A percentile compares a stretch with the other conserved stretches of the same genome.
phyloP scores from a whole-genome alignment of 192 early-diverging fungal genomes.

The Borealophlyctis nickersoniae region DNA sequence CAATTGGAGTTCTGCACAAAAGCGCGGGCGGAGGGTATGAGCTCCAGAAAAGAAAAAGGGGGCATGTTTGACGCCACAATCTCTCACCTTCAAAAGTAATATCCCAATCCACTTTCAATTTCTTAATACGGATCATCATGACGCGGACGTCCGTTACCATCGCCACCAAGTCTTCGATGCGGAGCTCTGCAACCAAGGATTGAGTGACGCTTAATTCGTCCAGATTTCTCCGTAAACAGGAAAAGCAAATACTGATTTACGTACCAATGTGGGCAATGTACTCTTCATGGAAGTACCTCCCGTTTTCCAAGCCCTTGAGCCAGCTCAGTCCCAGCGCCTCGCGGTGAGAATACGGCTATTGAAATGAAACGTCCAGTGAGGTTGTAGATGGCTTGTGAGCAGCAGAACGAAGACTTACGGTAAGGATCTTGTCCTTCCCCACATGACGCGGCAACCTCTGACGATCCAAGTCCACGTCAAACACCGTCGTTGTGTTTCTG shows the following conservation, averaged over 20 bases:
- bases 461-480: conserved; percentile 79
- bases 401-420: too few relatives aligned
- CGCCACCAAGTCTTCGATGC: conserved; percentile 79
- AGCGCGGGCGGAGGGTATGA: background rate
- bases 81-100: conserved; percentile 68
- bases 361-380: background rate
- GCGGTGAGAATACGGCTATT: conserved; percentile 61
- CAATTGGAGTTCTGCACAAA: conserved; percentile 39
- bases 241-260: background rate
- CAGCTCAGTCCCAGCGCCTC: conserved; percentile 85
- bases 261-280: conserved; percentile 82
- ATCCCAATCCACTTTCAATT: conserved; percentile 79
- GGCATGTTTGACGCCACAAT: background rate
- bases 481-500: conserved; percentile 89
- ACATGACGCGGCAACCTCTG: conserved; percentile 82
- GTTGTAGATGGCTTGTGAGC: too few relatives aligned
- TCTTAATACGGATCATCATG: conserved; percentile 69
- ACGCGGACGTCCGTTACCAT: conserved; percentile 79
- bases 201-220: background rate
- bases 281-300: conserved; percentile 73
- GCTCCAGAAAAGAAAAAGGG: background rate
- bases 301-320: conserved; percentile 76
- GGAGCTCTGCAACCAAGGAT: conserved; percentile 46
- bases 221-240: background rate
- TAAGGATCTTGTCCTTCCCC: conserved; percentile 79